These are phyloP conservation scores for Jackrogersella minutella DNA, from an alignment of 495 filamentous ascomycete species.

Conservation along the genomic window DNA sequence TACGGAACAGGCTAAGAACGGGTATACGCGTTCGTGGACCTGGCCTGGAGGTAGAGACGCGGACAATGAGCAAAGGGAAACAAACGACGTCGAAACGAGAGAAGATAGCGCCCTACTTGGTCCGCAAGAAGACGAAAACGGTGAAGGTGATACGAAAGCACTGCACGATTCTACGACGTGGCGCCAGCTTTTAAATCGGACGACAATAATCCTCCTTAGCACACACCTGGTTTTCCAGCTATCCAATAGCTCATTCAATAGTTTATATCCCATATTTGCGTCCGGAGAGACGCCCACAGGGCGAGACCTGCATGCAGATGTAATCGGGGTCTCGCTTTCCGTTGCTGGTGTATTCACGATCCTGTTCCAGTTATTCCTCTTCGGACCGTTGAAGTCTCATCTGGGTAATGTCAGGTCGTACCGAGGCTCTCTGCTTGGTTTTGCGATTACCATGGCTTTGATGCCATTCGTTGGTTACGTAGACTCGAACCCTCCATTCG, in stretches of 20 bases:
- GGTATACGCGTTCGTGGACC: conserved; percentile 66
- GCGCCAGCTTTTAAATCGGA: conserved; percentile 70
- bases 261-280: conserved; percentile 90
- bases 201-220: conserved; percentile 78
- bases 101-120: conserved; percentile 46
- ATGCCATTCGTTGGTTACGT: conserved; percentile 92
- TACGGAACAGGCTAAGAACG: conserved; percentile 46
- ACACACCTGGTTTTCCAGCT: conserved; percentile 91
- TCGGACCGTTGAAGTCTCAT: conserved; percentile 77
- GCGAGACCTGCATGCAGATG: conserved; percentile 74
- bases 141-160: conserved; percentile 42
- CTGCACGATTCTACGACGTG: conserved; percentile 54
- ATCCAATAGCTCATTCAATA: conserved; percentile 87
- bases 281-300: conserved; percentile 77
- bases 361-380: conserved; percentile 85
- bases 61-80: conserved; percentile 50
- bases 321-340: conserved; percentile 85
- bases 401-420: conserved; percentile 89
- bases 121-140: conserved; percentile 43
- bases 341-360: conserved; percentile 87
- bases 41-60: conserved; percentile 66
- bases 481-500: conserved; percentile 55
- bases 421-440: conserved; percentile 77
- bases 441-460: conserved; percentile 81
- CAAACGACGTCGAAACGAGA: conserved; percentile 45